Percentiles rank a stretch among this genome's conserved stretches.
phyloP scores from a whole-genome alignment of 2,329 filamentous ascomycete genomes.

The Clarireedia homoeocarpa region DNA sequence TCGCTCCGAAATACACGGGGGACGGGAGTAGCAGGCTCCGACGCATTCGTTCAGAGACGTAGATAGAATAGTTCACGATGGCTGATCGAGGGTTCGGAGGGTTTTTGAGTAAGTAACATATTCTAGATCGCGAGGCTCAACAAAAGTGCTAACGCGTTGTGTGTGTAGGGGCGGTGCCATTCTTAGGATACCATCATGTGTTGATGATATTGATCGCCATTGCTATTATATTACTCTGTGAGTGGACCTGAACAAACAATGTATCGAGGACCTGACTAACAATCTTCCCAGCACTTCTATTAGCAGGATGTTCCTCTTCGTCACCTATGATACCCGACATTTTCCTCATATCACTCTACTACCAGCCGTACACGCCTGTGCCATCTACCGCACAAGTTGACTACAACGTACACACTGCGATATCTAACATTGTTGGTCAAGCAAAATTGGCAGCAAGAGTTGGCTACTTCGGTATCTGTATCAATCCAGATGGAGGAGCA shows the following conservation, averaged over 20 bases:
- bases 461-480: constrained; percentile 96
- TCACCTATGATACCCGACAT: constrained; percentile 92
- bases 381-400: constrained; percentile 85
- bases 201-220: constrained; percentile 96
- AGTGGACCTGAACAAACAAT: constrained; percentile 32
- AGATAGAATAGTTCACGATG: constrained; percentile 14
- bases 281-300: constrained; percentile 59
- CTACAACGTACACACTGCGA: constrained; percentile 76
- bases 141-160: constrained; percentile 6
- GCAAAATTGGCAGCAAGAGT: constrained; percentile 85
- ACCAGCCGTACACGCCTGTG: constrained; percentile 68
- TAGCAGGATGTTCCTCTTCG: constrained; percentile 94
- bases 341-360: constrained; percentile 98
- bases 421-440: constrained; percentile 80
- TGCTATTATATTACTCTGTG: constrained; percentile 90
- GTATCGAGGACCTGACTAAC: constrained; percentile 14
- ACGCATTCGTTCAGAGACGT: constrained; percentile 5
- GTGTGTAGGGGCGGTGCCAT: constrained; percentile 55
- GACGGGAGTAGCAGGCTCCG: constrained; percentile 27
- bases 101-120: constrained; percentile 28
- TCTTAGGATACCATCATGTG: constrained; percentile 72
- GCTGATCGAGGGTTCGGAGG: constrained; percentile 19
- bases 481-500: constrained; percentile 80
- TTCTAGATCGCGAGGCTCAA: neutral
- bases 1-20: constrained; percentile 26